Evolutionary conservation across 2,329 filamentous ascomycete species (phyloP).

Genomic region (Trichophyton verrucosum): DNA sequence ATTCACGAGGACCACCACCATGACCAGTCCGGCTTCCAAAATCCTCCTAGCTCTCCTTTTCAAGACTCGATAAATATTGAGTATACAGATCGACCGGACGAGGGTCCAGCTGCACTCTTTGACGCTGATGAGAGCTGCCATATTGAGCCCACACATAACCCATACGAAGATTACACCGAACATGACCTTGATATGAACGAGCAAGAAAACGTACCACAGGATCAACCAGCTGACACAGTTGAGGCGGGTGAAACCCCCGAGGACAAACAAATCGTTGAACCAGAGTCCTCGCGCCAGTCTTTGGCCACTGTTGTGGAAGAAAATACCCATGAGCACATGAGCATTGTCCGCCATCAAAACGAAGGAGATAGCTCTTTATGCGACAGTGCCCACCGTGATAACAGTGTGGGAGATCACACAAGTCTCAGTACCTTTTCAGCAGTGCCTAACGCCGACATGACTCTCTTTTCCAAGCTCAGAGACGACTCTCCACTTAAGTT

Average conservation of each 20-base stretch:
- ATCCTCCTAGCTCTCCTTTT: slow-evolving; percentile 28
- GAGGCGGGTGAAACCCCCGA: background rate
- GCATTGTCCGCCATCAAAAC: slow-evolving; percentile 26
- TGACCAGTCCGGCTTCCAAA: slow-evolving; percentile 10
- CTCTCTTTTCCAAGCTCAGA: slow-evolving; percentile 62
- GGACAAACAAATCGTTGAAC: background rate
- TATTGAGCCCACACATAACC: background rate
- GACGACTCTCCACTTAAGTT: slow-evolving; percentile 46
- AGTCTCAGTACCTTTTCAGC: slow-evolving; percentile 78
- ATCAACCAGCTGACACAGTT: background rate
- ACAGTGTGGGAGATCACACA: slow-evolving; percentile 32
- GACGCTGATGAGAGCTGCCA: slow-evolving; percentile 18
- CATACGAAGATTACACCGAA: slow-evolving; percentile 9
- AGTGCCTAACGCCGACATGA: slow-evolving; percentile 63
- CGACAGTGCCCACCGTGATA: slow-evolving; percentile 15
- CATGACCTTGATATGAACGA: background rate
- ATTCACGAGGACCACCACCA: slow-evolving; percentile 14
- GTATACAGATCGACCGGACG: slow-evolving; percentile 13
- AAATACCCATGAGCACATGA: slow-evolving; percentile 31
- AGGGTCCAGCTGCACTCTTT: slow-evolving; percentile 9
- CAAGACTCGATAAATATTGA: slow-evolving; percentile 20
- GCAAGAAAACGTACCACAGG: background rate
- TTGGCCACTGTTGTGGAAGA: slow-evolving; percentile 28
- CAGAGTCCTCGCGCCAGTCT: background rate
- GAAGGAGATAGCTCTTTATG: slow-evolving; percentile 14